Conservation (phyloP, 805 yeast species). For the Kuraishia ogatae region DNA sequence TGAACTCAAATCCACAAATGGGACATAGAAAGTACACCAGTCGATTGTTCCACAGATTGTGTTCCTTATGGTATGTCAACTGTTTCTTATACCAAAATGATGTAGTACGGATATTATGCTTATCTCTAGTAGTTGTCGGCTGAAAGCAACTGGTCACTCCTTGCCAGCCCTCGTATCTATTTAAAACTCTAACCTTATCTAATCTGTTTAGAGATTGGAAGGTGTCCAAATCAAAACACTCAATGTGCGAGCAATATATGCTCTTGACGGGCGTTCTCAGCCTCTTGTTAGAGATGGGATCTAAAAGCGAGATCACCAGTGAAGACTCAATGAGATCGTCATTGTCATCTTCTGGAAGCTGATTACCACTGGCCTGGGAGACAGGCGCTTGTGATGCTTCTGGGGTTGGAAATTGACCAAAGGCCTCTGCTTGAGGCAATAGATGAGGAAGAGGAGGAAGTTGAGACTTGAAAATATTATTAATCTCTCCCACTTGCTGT, state of each 20-base stretch:
- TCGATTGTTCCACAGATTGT: constrained; percentile 13
- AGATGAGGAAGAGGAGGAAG: not conserved
- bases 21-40: constrained; percentile 24
- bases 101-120: constrained; percentile 14
- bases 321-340: constrained; percentile 21
- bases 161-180: not conserved
- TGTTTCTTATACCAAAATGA: constrained; percentile 15
- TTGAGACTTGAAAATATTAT: not conserved
- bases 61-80: constrained; percentile 11
- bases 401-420: not conserved
- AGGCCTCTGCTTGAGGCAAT: not conserved
- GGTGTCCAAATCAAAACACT: constrained; percentile 24
- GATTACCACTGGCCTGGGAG: too few relatives aligned
- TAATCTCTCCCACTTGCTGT: not conserved
- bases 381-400: not conserved
- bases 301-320: constrained; percentile 19
- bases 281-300: constrained; percentile 22
- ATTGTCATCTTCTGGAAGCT: constrained; percentile 14
- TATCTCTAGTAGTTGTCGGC: not conserved
- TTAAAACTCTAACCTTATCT: not conserved
- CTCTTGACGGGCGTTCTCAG: constrained; percentile 21
- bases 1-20: constrained; percentile 24
- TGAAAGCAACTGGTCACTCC: constrained; percentile 1
- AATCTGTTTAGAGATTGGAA: constrained; percentile 20
- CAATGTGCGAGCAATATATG: constrained; percentile 23